phyloP scores from a whole-genome alignment of 1,284 basidiomycete genomes.

The Rhodotorula glutinis region DNA sequence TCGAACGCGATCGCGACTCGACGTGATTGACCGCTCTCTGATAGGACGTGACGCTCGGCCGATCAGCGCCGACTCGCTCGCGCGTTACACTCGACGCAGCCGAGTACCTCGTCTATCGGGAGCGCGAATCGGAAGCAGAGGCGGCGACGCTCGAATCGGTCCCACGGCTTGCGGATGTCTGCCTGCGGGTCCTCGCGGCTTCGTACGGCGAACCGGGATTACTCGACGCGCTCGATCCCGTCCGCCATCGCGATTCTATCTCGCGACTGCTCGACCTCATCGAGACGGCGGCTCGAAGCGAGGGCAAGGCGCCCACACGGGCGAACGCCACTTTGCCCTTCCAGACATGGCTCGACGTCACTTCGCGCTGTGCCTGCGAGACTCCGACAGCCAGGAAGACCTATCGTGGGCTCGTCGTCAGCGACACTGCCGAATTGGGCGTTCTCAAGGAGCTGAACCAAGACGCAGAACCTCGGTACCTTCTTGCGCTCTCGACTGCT shows the following conservation, averaged over 20 bases:
- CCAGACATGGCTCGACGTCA: constrained; percentile 25
- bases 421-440: constrained; percentile 13
- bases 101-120: constrained; percentile 2
- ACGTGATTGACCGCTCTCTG: not conserved
- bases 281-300: not conserved
- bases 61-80: not conserved
- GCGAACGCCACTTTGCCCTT: constrained; percentile 10
- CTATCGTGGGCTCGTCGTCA: constrained; percentile 22
- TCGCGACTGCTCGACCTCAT: constrained; percentile 1
- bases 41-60: constrained; percentile 28
- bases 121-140: not conserved
- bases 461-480: constrained; percentile 1
- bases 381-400: constrained; percentile 12
- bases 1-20: constrained; percentile 3
- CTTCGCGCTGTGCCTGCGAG: not conserved
- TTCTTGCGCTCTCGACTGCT: not conserved
- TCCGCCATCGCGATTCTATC: not conserved
- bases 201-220: constrained; percentile 13
- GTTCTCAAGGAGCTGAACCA: constrained; percentile 15
- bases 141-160: not conserved
- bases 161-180: constrained; percentile 9
- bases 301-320: not conserved
- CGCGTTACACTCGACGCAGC: constrained; percentile 13
- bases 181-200: constrained; percentile 15
- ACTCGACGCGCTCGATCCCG: constrained; percentile 13